Evolutionary conservation across 2,329 filamentous ascomycete genomes (phyloP), one percentile per base, ranked within the genome.

Genomic region (Alternaria gaisen): DNA sequence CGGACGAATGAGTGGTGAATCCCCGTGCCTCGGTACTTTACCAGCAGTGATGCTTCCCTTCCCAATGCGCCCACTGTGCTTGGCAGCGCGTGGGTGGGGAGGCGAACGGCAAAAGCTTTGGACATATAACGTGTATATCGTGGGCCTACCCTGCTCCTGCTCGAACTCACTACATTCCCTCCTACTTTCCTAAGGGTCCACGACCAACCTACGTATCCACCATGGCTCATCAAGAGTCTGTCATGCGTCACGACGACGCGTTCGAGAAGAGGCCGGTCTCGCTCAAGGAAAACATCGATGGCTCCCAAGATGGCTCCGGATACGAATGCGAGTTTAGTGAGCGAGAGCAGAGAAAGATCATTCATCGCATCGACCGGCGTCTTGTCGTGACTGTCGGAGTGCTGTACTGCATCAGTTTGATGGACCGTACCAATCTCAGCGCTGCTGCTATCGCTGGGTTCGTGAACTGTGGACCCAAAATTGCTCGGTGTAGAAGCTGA

Each of bases 401-500:
- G 65, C 85, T 93, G 80, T 94, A 94, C 77, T 92, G 90, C 74
- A 83, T 92, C 69, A 90, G 86, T 65, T 80, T 94, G 60, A 91
- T 94, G 87, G 92, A 95, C 73, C 84, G 92, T 32, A 92, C 90
- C 2, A 94, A 94, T 77, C 80, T 94, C 74, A 87, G 87, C n/a
- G 83, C 87, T 22, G 91, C 91, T 41, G 87, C 87, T 46, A 90
- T 94, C 74, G 91, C 92, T 20, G 91, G 85, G 83, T 85, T 71
- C 56, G 74, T 67, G 14, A 18, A 40, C 5, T 16, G 20, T 20
- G 14, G 4, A 28, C 11, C 56, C 73, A 24, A 52, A 62, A 4
- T 12, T 43, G 14, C 11, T 6, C 30, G 2, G 11, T 8, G 14
- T 32, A 26, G 5, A 18, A 61, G 22, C 71, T 83, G 54, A 77